A percentile compares a stretch with the other conserved stretches of the same genome.
phyloP scores from a whole-genome alignment of 192 early-diverging fungal species.

The Coemansia sp. region DNA sequence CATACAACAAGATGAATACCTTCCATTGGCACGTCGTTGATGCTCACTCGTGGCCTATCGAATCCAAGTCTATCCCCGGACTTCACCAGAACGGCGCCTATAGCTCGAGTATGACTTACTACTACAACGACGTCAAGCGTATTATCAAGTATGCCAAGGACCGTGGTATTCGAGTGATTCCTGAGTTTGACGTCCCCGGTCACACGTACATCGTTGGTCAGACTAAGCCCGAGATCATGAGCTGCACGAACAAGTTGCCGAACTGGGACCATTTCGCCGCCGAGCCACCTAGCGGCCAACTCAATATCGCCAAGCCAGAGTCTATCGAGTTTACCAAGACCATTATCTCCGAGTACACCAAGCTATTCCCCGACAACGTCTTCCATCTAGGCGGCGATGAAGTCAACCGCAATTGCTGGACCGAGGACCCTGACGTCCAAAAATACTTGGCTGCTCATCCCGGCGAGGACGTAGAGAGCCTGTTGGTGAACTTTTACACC shows the following conservation, averaged over 20 bases:
- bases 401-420: constrained; percentile 71
- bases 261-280: constrained; percentile 63
- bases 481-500: constrained; percentile 56
- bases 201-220: constrained; percentile 65
- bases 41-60: constrained; percentile 70
- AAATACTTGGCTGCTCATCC: constrained; percentile 31
- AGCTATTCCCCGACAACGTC: constrained; percentile 69
- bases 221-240: constrained; percentile 62
- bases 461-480: constrained; percentile 26
- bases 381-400: constrained; percentile 83
- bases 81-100: constrained; percentile 68
- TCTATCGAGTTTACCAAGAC: constrained; percentile 66
- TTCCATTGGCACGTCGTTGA: constrained; percentile 82
- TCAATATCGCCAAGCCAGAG: constrained; percentile 68
- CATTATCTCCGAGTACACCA: constrained; percentile 69
- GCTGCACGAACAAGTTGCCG: constrained; percentile 65
- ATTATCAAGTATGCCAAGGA: constrained; percentile 73
- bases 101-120: constrained; percentile 63
- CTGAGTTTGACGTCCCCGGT: constrained; percentile 88
- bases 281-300: constrained; percentile 82
- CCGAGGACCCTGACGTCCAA: constrained; percentile 51
- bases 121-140: constrained; percentile 65
- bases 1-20: constrained; percentile 78
- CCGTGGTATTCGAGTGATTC: constrained; percentile 85
- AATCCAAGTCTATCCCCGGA: constrained; percentile 64